Evolutionary conservation across 2,329 filamentous ascomycete genomes (phyloP), one percentile per base, ranked within the genome.

Genomic region (Periconia sp.): DNA sequence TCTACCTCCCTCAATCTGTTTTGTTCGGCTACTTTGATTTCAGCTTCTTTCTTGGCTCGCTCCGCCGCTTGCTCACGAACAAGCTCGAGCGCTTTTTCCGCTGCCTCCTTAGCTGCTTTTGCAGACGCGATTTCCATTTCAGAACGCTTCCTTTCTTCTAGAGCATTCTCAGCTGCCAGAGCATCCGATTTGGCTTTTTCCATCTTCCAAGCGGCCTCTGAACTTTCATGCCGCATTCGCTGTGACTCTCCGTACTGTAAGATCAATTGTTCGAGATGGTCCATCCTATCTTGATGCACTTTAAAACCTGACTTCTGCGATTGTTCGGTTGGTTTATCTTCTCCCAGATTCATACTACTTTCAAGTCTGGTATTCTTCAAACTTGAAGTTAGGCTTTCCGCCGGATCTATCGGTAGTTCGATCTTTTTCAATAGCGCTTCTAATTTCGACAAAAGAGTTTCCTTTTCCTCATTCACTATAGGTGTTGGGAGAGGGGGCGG

Each of bases 91-190:
- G 59, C 48, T 41, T 55, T 58, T 42, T 49, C 41, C 31, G 51
- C 57, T 5, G 53, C 41, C 31, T 58, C 53, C 20, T 55, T 50
- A 2, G 49, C 55, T 18, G 48, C 49, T 13, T 49, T 52, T 15
- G 53, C 55, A 9, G 48, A 45, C 2, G 50, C 50, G 13, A 57
- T 56, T 43, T 58, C 48, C 44, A 48, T 49, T 20, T 59, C 55
- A 6, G 49, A 46, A 9, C 49, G 33, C 14, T 50, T 35, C 33
- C 54, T 54, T 15, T 45, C 50, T 30, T 59, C 52, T 33, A 54
- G 20, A 17, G 52, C 48, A 40, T 46, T 19, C 14, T 47, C 45
- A 14, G 49, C 35, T 37, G 50, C 53, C 19, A 50, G 46, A 13
- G 45, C 51, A 35, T 58, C 51, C 3, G 40, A 42, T 8, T 45